A percentile compares a stretch with the other conserved stretches of the same genome.
Conservation (phyloP, 345 rosid species). For the Salix purpurea region DNA sequence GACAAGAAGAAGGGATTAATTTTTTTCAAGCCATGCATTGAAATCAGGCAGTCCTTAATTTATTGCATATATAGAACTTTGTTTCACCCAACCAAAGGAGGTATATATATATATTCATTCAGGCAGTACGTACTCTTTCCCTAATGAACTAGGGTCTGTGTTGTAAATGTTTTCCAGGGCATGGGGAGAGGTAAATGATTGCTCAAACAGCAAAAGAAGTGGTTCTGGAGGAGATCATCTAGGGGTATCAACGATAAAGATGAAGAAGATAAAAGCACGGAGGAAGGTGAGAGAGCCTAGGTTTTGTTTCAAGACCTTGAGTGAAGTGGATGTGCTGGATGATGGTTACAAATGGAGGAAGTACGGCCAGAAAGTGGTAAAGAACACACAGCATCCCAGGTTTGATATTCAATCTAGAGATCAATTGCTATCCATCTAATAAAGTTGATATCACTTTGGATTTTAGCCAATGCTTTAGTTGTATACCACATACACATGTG, state of each 20-base stretch:
- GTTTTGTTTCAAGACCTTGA: conserved; percentile 96
- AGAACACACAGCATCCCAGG: conserved; percentile 99
- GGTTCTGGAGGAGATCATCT: conserved; percentile 27
- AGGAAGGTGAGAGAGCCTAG: conserved; percentile 95
- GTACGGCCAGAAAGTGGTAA: conserved; percentile 98
- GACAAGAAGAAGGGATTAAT: neutral
- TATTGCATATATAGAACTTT: neutral
- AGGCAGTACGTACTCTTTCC: neutral
- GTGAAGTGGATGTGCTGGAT: conserved; percentile 90
- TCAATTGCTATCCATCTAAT: neutral
- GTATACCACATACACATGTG: conserved; percentile 30
- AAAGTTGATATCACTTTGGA: conserved; percentile 14
- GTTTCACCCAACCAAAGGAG: neutral
- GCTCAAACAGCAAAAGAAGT: conserved; percentile 38
- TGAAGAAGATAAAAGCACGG: conserved; percentile 78
- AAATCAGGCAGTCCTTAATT: neutral
- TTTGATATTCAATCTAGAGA: conserved; percentile 7
- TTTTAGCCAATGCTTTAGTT: neutral
- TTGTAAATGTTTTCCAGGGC: conserved; percentile 37
- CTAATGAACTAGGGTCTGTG: neutral
- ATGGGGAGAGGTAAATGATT: conserved; percentile 47
- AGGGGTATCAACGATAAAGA: conserved; percentile 59
- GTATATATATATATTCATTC: neutral
- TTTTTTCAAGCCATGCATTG: neutral
- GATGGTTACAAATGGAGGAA: conserved; percentile 99